phyloP scores from a whole-genome alignment of 305 asterid genomes.

The Solanum hybrid region DNA sequence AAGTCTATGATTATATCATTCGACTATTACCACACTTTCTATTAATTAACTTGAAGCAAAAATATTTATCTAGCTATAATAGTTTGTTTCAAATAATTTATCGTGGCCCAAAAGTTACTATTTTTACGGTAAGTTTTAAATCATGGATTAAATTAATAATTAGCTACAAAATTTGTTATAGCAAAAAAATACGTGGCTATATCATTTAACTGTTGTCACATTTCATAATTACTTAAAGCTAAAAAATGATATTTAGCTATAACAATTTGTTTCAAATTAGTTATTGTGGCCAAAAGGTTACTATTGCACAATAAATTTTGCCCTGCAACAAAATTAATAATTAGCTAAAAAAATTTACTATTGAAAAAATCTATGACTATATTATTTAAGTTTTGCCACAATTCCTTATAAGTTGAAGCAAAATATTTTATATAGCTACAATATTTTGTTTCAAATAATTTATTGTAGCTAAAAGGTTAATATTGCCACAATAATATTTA shows the following conservation, averaged over 20 bases:
- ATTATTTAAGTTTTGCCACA: background rate
- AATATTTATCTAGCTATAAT: too few relatives aligned
- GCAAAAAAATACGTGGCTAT: background rate
- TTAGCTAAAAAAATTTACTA: background rate
- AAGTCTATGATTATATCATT: too few relatives aligned
- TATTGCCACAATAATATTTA: background rate
- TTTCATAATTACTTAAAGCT: too few relatives aligned
- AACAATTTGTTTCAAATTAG: too few relatives aligned
- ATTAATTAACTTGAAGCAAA: background rate
- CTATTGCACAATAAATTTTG: too few relatives aligned
- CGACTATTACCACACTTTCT: too few relatives aligned
- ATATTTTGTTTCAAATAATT: background rate
- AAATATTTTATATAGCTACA: background rate
- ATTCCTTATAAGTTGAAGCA: background rate
- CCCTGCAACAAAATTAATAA: fast-evolving
- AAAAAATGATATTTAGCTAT: too few relatives aligned
- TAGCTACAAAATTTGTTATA: background rate
- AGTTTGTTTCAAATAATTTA: too few relatives aligned
- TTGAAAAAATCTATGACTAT: background rate
- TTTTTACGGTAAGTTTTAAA: too few relatives aligned
- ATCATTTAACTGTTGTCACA: background rate
- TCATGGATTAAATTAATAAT: too few relatives aligned
- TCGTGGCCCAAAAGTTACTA: background rate
- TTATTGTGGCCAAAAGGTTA: too few relatives aligned
- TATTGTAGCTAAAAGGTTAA: background rate